phyloP scores from a whole-genome alignment of 192 early-diverging fungal genomes.

The Allomyces macrogynus region DNA sequence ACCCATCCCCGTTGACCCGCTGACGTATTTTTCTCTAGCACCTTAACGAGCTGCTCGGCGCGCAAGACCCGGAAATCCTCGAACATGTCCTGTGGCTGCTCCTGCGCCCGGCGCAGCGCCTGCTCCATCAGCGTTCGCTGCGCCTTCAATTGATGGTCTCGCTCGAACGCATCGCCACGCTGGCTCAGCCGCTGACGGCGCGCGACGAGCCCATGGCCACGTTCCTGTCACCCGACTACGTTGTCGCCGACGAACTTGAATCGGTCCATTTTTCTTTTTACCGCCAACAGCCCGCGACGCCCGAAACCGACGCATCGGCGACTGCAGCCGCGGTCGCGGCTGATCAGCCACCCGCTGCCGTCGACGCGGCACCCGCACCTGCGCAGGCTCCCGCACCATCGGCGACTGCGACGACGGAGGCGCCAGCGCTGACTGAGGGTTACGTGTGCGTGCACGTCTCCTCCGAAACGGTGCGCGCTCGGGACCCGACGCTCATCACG shows the following conservation, averaged over 20 bases:
- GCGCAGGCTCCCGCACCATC: too few relatives aligned
- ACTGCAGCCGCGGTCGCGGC: neutral
- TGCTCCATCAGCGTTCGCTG: neutral
- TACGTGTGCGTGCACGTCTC: neutral
- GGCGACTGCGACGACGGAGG: too few relatives aligned
- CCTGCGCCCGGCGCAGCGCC: constrained; percentile 3
- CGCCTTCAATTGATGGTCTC: neutral
- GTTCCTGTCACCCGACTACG: constrained; percentile 1
- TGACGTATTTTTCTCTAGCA: neutral
- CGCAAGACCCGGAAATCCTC: constrained; percentile 1
- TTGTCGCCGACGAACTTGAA: neutral
- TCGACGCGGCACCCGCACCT: too few relatives aligned
- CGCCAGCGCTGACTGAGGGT: neutral
- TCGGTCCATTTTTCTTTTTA: neutral
- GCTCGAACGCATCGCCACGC: neutral
- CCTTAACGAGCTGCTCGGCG: neutral
- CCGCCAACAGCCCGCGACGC: neutral
- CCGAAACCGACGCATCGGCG: neutral
- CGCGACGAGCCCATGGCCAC: neutral
- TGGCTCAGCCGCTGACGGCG: neutral
- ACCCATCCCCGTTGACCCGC: too few relatives aligned
- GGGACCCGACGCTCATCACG: neutral
- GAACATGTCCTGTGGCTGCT: constrained; percentile 2
- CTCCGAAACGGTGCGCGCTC: neutral
- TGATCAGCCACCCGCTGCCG: too few relatives aligned